These are phyloP conservation scores for Bimuria novae-zelandiae DNA, from an alignment of 2,329 filamentous ascomycete genomes.

Conservation along the genomic window DNA sequence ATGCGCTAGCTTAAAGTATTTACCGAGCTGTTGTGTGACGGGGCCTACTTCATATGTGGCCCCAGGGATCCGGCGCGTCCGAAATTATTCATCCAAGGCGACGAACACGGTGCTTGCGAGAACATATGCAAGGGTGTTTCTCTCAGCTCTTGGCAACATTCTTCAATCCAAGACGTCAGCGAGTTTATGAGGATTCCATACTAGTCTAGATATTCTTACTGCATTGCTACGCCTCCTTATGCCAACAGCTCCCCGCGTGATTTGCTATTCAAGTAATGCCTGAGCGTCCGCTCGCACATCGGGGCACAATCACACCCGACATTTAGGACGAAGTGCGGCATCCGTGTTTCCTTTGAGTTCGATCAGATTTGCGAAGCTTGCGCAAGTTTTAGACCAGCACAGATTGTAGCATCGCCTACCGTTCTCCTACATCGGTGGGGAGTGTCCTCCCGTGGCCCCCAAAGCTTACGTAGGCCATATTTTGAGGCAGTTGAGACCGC, in stretches of 20 bases:
- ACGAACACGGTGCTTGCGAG: slow-evolving; percentile 22
- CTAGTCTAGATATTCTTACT: slow-evolving; percentile 4
- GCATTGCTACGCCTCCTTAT: slow-evolving; percentile 8
- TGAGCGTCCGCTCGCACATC: slow-evolving; percentile 3
- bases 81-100: slow-evolving; percentile 35
- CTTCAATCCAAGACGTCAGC: slow-evolving; percentile 7
- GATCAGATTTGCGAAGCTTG: not conserved
- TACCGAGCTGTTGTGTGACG: slow-evolving; percentile 12
- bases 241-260: slow-evolving; percentile 1
- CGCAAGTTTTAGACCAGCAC: not conserved
- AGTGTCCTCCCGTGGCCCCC: slow-evolving; percentile 10
- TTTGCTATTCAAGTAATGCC: slow-evolving; percentile 9
- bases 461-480: slow-evolving; percentile 25
- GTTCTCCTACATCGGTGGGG: not conserved
- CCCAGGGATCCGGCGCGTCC: slow-evolving; percentile 20
- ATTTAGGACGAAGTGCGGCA: not conserved
- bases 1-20: not conserved
- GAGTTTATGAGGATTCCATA: not conserved
- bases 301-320: not conserved
- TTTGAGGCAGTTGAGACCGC: slow-evolving; percentile 9
- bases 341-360: not conserved
- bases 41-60: slow-evolving; percentile 9
- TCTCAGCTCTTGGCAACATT: slow-evolving; percentile 1
- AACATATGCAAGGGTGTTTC: slow-evolving; percentile 11
- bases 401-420: not conserved